These are phyloP conservation scores for Cardamine occulta DNA, from an alignment of 345 rosid species.

Conservation along the genomic window DNA sequence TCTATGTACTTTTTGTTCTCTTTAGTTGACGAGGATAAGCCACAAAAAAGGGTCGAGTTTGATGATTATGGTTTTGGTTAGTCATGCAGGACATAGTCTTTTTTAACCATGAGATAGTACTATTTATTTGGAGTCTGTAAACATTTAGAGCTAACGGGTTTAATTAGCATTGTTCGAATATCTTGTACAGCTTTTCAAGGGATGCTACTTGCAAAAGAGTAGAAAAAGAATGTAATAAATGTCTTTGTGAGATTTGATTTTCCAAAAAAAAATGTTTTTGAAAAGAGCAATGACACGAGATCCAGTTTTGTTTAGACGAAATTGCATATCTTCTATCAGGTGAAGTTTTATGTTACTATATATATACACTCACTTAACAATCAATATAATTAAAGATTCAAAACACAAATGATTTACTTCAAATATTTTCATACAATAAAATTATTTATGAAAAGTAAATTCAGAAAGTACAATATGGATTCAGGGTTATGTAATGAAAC, in stretches of 20 bases:
- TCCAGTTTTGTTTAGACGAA: no score
- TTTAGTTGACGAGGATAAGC: constrained; percentile 3
- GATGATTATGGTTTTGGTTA: neutral
- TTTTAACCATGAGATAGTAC: constrained; percentile 13
- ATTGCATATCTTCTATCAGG: no score
- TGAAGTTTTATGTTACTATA: no score
- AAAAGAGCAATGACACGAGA: no score
- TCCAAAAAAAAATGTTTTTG: neutral
- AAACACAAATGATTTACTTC: no score
- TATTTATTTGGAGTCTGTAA: constrained; percentile 4
- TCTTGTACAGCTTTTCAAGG: constrained; percentile 86
- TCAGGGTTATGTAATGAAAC: no score
- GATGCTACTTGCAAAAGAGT: constrained; percentile 68
- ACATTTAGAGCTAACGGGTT: constrained; percentile 22
- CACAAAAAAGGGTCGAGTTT: neutral
- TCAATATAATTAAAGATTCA: no score
- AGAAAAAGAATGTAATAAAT: constrained; percentile 1
- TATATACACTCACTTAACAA: no score
- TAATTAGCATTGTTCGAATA: constrained; percentile 79
- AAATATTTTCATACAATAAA: no score
- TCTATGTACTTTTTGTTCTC: neutral
- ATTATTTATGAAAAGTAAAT: no score
- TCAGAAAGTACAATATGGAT: no score
- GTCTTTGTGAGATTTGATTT: neutral
- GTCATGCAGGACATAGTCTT: neutral